These are phyloP conservation scores for Penicillium decumbens DNA, from an alignment of 2,329 filamentous ascomycete genomes.

Conservation along the genomic window DNA sequence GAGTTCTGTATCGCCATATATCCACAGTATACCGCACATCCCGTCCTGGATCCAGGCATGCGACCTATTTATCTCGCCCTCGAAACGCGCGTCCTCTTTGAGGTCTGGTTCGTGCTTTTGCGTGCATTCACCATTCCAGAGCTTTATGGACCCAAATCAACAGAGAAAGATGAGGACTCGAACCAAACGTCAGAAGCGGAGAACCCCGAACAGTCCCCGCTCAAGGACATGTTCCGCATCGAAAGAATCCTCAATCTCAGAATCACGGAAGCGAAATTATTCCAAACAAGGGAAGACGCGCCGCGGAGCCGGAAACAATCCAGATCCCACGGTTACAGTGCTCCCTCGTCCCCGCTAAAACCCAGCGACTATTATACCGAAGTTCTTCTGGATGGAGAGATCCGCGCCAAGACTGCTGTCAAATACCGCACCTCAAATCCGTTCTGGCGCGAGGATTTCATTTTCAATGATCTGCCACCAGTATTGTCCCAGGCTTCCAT, in stretches of 20 bases:
- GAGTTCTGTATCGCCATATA: constrained; percentile 95
- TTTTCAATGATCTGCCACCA: constrained; percentile 45
- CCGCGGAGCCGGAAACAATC: constrained; percentile 34
- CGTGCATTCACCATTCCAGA: constrained; percentile 90
- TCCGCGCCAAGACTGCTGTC: constrained; percentile 47
- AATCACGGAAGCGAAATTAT: constrained; percentile 59
- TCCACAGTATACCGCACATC: constrained; percentile 76
- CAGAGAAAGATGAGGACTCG: constrained; percentile 49
- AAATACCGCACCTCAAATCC: constrained; percentile 44
- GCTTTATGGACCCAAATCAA: constrained; percentile 65
- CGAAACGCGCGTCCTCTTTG: constrained; percentile 83
- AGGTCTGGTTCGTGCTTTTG: constrained; percentile 93
- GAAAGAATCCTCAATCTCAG: constrained; percentile 57
- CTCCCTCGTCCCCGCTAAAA: constrained; percentile 21
- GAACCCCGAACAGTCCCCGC: constrained; percentile 32
- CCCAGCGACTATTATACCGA: constrained; percentile 47
- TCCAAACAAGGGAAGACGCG: constrained; percentile 32
- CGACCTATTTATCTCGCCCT: constrained; percentile 86
- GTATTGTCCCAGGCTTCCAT: constrained; percentile 46
- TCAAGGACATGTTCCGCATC: constrained; percentile 61
- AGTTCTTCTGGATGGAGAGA: constrained; percentile 46
- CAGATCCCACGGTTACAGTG: constrained; percentile 27
- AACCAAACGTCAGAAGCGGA: constrained; percentile 30
- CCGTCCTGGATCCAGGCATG: constrained; percentile 68
- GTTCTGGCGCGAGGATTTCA: constrained; percentile 50